Evolutionary conservation across 306 rosid genomes (phyloP).

Genomic region (Malus asiatica): DNA sequence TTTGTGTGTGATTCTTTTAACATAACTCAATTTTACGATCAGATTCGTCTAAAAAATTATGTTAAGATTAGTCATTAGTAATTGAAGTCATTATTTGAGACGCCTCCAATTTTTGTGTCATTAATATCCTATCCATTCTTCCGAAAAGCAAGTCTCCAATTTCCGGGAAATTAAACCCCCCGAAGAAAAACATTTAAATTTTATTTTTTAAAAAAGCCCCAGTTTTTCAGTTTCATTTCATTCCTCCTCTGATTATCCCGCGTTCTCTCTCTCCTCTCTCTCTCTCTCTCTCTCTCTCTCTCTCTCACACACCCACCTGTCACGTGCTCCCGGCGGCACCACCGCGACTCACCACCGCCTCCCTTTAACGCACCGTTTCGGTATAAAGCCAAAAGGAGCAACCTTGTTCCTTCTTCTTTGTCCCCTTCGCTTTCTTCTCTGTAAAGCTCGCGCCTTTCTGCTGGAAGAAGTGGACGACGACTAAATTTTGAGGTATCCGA

Average conservation of each 20-base stretch:
- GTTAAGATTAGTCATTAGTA: no score
- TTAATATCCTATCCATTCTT: no score
- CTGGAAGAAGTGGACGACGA: background rate
- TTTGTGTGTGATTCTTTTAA: no score
- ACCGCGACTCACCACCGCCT: background rate
- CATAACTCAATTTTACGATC: no score
- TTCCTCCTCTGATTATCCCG: background rate
- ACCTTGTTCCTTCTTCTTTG: background rate
- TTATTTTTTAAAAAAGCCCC: background rate
- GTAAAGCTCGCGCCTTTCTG: background rate
- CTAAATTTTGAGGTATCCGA: background rate
- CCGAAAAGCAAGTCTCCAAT: no score
- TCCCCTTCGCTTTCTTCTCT: background rate
- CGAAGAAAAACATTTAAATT: background rate
- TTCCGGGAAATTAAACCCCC: no score
- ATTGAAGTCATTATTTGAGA: no score
- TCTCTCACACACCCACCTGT: background rate
- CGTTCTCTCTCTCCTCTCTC: background rate
- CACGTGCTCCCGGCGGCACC: background rate
- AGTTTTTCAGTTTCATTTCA: background rate
- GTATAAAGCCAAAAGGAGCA: background rate
- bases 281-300: background rate
- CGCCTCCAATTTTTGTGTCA: no score
- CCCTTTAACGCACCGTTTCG: background rate
- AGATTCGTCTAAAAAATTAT: no score